Evolutionary conservation across 2,329 filamentous ascomycete species (phyloP), one percentile per base, ranked within the genome.

Genomic region (Penicillium concentricum): DNA sequence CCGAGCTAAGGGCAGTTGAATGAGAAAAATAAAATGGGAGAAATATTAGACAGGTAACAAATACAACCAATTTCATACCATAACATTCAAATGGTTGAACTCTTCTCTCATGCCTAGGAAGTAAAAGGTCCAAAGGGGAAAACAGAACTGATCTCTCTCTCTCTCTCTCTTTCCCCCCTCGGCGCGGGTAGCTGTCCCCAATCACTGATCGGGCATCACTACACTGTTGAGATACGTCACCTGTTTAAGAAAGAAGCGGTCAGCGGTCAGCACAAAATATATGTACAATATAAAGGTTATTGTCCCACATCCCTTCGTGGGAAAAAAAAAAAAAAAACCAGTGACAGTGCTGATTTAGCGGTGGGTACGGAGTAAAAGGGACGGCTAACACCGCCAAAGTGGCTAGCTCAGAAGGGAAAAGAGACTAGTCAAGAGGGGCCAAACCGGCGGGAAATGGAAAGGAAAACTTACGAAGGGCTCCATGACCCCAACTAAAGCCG

Each of bases 221-320:
- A 89, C 81, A 57, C 80, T 83, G 67, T 91, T 92, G 58, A 91
- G 72, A 72, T 89, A 90, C 30, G 85, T 84, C 51, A 91, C 79
- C 87, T 90, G 64, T 62, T 55, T 39, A 57, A 49, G 52, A 54
- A 53, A 67, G 57, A 47, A 64, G 61, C 65, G 61, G 67, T 71
- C 65, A 71, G 65, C 58, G 38, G 63, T 51, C 53, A 61, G 56
- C 46, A 35, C 22, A 35, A 26, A 54, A 35, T 30, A 24, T n/a
- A 30, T 13, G 12, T 13, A 32, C 18, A 42, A 35, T 20, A 37
- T 39, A 18, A 28, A 48, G 24, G 26, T 51, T 51, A 42, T 45
- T 47, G 37, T 41, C 37, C 48, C 30, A 15, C 35, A 39, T 24
- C 35, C 30, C 20, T 20, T 34, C n/a, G n/a, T n/a, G n/a, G n/a